phyloP scores from a whole-genome alignment of 1,284 basidiomycete genomes.

The Fomitiporia mediterranea region DNA sequence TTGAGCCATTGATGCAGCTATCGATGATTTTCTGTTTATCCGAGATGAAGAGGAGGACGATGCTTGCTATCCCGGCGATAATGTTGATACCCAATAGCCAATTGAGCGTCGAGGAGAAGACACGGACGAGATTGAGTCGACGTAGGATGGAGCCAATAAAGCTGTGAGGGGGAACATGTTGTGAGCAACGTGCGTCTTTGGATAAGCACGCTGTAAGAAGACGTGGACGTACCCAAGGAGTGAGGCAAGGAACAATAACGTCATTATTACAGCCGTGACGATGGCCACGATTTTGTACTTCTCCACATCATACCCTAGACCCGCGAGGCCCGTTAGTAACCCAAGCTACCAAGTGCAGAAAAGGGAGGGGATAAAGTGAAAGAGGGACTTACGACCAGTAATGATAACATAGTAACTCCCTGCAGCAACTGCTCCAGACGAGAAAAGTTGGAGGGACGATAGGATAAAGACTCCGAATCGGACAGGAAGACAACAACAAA shows the following conservation, averaged over 20 bases:
- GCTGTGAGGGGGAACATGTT: slow-evolving; percentile 1
- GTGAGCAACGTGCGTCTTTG: not conserved
- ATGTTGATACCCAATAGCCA: slow-evolving; percentile 14
- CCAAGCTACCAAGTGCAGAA: not conserved
- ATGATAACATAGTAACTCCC: slow-evolving; percentile 15
- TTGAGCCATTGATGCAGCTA: slow-evolving; percentile 11
- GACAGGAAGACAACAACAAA: slow-evolving; percentile 28
- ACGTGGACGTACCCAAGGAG: slow-evolving; percentile 23
- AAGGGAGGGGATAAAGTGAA: not conserved
- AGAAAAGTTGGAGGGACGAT: slow-evolving; percentile 18
- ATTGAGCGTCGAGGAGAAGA: slow-evolving; percentile 22
- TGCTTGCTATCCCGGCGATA: not conserved
- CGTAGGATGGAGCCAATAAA: slow-evolving; percentile 26
- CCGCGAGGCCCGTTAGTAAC: not conserved
- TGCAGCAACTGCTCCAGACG: slow-evolving; percentile 18
- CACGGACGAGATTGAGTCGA: slow-evolving; percentile 23
- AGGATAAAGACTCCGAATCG: slow-evolving; percentile 28
- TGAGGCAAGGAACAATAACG: slow-evolving; percentile 22
- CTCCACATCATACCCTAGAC: not conserved
- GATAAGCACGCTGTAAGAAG: not conserved
- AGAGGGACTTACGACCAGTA: slow-evolving; percentile 11
- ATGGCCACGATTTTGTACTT: slow-evolving; percentile 15
- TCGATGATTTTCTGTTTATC: slow-evolving; percentile 5
- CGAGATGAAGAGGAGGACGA: slow-evolving; percentile 9
- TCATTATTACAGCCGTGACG: slow-evolving; percentile 21